A percentile compares a stretch with the other conserved stretches of the same genome.
Conservation (phyloP, 352 stramenopile species). For the Phytophthora palmivora region DNA sequence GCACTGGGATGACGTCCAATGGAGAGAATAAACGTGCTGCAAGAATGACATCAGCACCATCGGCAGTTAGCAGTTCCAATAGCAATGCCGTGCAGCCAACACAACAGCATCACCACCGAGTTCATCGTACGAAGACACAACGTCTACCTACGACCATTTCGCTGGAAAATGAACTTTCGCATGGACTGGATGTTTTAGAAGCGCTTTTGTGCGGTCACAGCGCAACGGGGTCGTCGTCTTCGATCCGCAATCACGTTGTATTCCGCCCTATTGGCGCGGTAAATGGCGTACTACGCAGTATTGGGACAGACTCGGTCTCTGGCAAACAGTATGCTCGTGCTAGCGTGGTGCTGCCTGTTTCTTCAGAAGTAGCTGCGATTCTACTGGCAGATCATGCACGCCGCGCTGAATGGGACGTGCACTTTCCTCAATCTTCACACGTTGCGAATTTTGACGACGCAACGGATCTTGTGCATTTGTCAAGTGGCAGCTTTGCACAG, state of each 20-base stretch:
- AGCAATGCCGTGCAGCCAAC: not conserved
- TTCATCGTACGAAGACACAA: constrained; percentile 52
- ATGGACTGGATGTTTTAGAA: constrained; percentile 71
- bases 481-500: constrained; percentile 50
- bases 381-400: constrained; percentile 72
- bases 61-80: constrained; percentile 13
- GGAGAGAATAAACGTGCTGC: constrained; percentile 25
- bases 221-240: constrained; percentile 19
- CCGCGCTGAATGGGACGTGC: constrained; percentile 80
- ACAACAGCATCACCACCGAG: constrained; percentile 22
- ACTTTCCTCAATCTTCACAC: constrained; percentile 69
- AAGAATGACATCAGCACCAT: constrained; percentile 36
- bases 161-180: constrained; percentile 80
- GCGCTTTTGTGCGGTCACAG: constrained; percentile 52
- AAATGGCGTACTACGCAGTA: constrained; percentile 68
- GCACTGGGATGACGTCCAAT: not conserved
- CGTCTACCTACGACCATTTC: constrained; percentile 72
- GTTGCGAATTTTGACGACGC: constrained; percentile 79
- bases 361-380: constrained; percentile 68
- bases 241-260: constrained; percentile 42
- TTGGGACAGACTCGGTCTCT: constrained; percentile 48
- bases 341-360: constrained; percentile 69
- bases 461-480: constrained; percentile 78
- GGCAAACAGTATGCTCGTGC: constrained; percentile 63
- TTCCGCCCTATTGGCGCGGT: constrained; percentile 66